Evolutionary conservation across 306 rosid species (phyloP), one percentile per base, ranked within the genome.

Genomic region (Argentina anserina): DNA sequence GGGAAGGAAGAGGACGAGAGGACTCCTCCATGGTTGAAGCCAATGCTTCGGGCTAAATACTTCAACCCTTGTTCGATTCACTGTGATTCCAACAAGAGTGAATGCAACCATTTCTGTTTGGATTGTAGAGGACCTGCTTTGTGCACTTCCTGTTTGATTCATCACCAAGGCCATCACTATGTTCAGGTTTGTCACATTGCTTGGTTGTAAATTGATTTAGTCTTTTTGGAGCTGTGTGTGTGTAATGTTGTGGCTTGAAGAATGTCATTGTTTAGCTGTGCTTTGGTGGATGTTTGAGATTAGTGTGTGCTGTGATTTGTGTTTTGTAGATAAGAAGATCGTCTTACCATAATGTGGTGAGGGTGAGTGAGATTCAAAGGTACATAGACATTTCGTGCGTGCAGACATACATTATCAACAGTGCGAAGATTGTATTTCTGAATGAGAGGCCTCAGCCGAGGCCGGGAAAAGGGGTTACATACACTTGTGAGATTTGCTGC

Each of bases 371-470:
- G 73, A 85, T 85, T 85, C 88, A 85, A 67, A 85, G 69, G 80
- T 74, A 41, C 70, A 50, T 85, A 20, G 86, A 85, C 76, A 85
- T 82, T 40, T 65, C 82, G 1, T 53, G 76, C 25, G 84, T 85
- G 45, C 88, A 85, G 69, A 85, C 86, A 6, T 85, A 85, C 77
- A 64, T 84, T 10, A 84, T 84, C 41, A 84, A 84, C 78, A 79
- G 88, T 10, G 88, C 88, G 21, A 85, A 79, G 72, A 73, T 85
- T 39, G 82, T 85, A 28, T 85, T 85, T 40, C 74, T 85, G 67
- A 85, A 85, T 50, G 88, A 79, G 74, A 71, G 88, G 67, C 86
- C 88, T 3, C 88, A 85, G 61, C 86, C 86, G 2, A 67, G 84
- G 56, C 84, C 84, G 1, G 88, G 86, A 11, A 85, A 85, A 39